Evolutionary conservation across 2,329 filamentous ascomycete genomes (phyloP), one percentile per base, ranked within the genome.

Genomic region (Atkinsonella hypoxylon): DNA sequence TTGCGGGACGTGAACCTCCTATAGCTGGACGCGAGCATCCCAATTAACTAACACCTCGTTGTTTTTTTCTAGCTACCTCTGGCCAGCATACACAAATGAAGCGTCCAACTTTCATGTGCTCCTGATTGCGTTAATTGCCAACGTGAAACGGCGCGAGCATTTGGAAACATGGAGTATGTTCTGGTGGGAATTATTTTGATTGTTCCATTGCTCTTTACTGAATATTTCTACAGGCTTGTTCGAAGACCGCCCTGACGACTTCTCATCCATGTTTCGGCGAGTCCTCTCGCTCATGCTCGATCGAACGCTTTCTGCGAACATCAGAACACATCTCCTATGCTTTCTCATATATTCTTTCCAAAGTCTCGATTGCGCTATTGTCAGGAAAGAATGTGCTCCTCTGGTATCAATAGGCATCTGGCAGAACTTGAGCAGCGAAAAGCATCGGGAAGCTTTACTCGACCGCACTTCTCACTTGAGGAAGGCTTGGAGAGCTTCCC

Each of bases 341-440:
- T 97, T 97, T 67, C 76, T 97, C 55, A 94, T 95, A 47, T 81
- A 84, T 57, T 87, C 91, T 36, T 98, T 96, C 64, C 90, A 97
- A 66, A 96, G 89, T 45, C 75, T 98, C 32, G 94, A 98, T 65
- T 90, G 83, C 63, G 79, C 80, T 38, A 79, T 95, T 51, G 87
- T 98, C 47, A 83, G 93, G 55, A 97, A 96, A 66, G 93, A 98
- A 72, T 97, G 93, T 67, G 93, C 91, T 7, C 89, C 94, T 1
- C 73, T 98, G 48, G 91, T 98, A 18, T 93, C 89, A 12, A 95
- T 98, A 59, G 85, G 87, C 1, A 89, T 93, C 59, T 98, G 93
- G 93, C 88, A 97, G 61, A 94, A 95, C 62, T 71, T 98, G 38
- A 86, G 87, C 31, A 86, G 79, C 51, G 89, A 94, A 34, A 76